Evolutionary conservation across 176 grass and related monocot genomes (phyloP).

Genomic region (Rhipidocladum racemiflorum): DNA sequence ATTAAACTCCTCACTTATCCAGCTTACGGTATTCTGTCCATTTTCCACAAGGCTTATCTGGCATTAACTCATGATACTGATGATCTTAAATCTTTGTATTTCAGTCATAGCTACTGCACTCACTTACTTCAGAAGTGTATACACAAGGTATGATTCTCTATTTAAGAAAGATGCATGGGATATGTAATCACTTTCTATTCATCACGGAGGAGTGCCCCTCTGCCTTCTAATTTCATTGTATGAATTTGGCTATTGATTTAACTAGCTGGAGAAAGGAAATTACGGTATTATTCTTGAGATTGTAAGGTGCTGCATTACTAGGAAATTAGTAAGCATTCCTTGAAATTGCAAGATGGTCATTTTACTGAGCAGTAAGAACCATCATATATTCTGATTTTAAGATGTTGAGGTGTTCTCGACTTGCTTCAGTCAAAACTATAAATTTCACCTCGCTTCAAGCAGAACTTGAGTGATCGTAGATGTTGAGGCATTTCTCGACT

Average conservation of each 20-base stretch:
- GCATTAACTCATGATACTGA: background rate
- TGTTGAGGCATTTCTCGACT: background rate
- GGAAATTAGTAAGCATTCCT: background rate
- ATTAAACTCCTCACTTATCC: background rate
- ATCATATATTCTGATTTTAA: background rate
- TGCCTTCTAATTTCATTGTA: background rate
- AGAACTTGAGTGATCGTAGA: background rate
- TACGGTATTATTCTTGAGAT: background rate
- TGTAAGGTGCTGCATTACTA: background rate
- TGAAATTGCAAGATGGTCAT: background rate
- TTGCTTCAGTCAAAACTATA: background rate
- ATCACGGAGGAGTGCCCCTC: background rate
- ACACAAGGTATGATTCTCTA: slow-evolving; percentile 74
- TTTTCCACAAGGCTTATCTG: background rate
- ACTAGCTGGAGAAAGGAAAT: slow-evolving; percentile 18
- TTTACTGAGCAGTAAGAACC: background rate
- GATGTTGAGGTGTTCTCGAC: background rate
- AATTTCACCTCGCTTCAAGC: background rate
- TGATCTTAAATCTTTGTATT: slow-evolving; percentile 35
- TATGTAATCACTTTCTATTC: background rate
- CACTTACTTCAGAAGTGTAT: slow-evolving; percentile 96
- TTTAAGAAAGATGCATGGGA: background rate
- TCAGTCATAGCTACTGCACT: slow-evolving; percentile 96
- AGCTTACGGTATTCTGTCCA: background rate
- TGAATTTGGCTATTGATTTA: slow-evolving; percentile 8